Evolutionary conservation across 2,329 filamentous ascomycete genomes (phyloP).

Genomic region (Purpureocillium lavendulum): DNA sequence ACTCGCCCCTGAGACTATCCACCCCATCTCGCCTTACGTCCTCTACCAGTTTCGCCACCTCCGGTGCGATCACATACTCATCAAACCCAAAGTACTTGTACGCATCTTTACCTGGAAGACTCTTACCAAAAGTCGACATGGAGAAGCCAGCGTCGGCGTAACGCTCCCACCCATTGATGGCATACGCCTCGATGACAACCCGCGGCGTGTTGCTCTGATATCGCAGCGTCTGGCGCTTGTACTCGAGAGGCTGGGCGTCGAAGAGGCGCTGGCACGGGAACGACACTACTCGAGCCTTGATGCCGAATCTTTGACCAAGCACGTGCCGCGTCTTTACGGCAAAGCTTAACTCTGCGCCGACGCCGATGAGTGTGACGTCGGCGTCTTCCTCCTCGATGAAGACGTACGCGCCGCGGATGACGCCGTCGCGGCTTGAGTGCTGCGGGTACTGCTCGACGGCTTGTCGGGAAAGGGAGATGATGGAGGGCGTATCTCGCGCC

Average conservation of each 20-base stretch:
- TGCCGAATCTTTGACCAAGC: constrained; percentile 28
- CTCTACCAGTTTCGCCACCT: constrained; percentile 23
- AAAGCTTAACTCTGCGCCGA: constrained; percentile 26
- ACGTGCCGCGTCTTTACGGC: constrained; percentile 21
- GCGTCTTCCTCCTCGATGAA: constrained; percentile 32
- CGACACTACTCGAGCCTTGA: constrained; percentile 31
- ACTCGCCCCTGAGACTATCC: constrained; percentile 21
- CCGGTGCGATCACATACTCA: constrained; percentile 27
- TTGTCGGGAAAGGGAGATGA: constrained; percentile 41
- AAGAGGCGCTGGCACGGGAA: constrained; percentile 38
- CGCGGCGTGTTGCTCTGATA: constrained; percentile 33
- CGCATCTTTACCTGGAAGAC: constrained; percentile 42
- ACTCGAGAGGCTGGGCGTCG: constrained; percentile 31
- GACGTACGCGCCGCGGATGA: constrained; percentile 36
- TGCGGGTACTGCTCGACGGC: constrained; percentile 29
- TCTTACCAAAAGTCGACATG: constrained; percentile 47
- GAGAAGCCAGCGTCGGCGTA: constrained; percentile 49
- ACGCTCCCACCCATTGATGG: constrained; percentile 49
- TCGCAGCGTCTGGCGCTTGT: constrained; percentile 35
- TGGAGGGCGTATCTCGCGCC: constrained; percentile 29
- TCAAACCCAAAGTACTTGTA: constrained; percentile 51
- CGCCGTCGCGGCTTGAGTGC: constrained; percentile 28
- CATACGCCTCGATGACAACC: constrained; percentile 54
- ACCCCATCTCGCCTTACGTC: constrained; percentile 20
- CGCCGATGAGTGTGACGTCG: constrained; percentile 34